Evolutionary conservation across 495 filamentous ascomycete species (phyloP).

Genomic region (Podospora conica): DNA sequence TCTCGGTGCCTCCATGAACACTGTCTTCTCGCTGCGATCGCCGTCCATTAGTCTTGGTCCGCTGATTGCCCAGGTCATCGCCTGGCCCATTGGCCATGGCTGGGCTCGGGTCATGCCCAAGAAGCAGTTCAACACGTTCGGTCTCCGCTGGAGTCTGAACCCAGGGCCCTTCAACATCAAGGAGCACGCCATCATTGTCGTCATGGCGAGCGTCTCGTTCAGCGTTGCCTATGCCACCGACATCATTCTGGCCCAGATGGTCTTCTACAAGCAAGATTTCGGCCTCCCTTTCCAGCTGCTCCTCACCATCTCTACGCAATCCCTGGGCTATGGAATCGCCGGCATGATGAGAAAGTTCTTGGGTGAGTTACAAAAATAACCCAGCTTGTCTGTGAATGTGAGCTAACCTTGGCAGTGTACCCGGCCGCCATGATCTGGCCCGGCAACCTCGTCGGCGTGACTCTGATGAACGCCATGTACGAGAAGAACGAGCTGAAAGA

Average conservation of each 20-base stretch:
- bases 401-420: constrained; percentile 35
- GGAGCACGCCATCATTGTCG: constrained; percentile 69
- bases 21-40: constrained; percentile 62
- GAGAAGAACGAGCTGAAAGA: constrained; percentile 47
- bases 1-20: constrained; percentile 62
- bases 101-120: constrained; percentile 45
- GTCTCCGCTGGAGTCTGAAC: constrained; percentile 52
- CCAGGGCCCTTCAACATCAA: constrained; percentile 77
- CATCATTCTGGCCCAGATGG: constrained; percentile 56
- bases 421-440: constrained; percentile 76
- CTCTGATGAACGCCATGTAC: constrained; percentile 66
- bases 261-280: constrained; percentile 64
- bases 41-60: constrained; percentile 61
- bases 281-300: constrained; percentile 64
- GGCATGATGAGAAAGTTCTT: constrained; percentile 53
- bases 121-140: constrained; percentile 49
- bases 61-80: constrained; percentile 63
- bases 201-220: constrained; percentile 59
- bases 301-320: constrained; percentile 62
- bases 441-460: constrained; percentile 54
- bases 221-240: constrained; percentile 66
- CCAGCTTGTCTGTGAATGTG: not conserved
- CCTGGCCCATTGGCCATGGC: constrained; percentile 61
- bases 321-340: constrained; percentile 68
- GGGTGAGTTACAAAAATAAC: constrained; percentile 21